These are phyloP conservation scores for Solanum medicagineum DNA, from an alignment of 257 asterid genomes.

Conservation along the genomic window DNA sequence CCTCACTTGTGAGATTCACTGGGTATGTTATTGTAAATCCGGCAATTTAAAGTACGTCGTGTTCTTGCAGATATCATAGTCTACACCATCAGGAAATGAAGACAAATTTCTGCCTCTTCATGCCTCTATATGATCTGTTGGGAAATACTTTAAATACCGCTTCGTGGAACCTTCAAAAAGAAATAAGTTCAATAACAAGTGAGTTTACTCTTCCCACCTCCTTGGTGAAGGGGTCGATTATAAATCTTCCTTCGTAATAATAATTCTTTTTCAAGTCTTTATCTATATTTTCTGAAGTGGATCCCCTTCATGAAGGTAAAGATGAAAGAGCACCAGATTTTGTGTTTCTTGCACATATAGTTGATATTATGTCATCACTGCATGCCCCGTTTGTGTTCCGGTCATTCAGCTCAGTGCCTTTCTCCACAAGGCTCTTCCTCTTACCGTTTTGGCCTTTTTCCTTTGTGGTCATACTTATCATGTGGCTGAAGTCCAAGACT, in stretches of 20 bases:
- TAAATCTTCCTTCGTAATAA: no score
- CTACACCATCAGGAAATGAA: constrained; percentile 59
- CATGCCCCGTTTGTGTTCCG: constrained; percentile 66
- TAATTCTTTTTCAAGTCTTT: no score
- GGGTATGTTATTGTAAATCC: neutral
- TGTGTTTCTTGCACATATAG: constrained; percentile 83
- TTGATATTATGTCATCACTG: constrained; percentile 66
- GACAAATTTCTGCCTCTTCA: constrained; percentile 83
- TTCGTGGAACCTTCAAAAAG: constrained; percentile 61
- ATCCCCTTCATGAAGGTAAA: constrained; percentile 13
- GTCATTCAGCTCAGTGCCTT: constrained; percentile 76
- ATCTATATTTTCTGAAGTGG: neutral
- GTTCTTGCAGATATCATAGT: constrained; percentile 57
- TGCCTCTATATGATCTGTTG: constrained; percentile 68
- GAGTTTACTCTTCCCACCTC: constrained; percentile 13
- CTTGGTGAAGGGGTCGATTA: no score
- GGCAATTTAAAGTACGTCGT: neutral
- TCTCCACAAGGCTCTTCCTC: constrained; percentile 46
- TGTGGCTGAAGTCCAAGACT: constrained; percentile 87
- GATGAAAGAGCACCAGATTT: constrained; percentile 75
- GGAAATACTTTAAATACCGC: constrained; percentile 50
- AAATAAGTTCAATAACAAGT: constrained; percentile 53
- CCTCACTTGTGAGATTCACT: no score
- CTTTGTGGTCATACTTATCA: constrained; percentile 41
- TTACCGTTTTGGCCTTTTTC: constrained; percentile 67